Percentiles rank a stretch among this genome's conserved stretches.
Evolutionary conservation across 2,329 filamentous ascomycete genomes (phyloP).

Genomic region (Phoma sp.): DNA sequence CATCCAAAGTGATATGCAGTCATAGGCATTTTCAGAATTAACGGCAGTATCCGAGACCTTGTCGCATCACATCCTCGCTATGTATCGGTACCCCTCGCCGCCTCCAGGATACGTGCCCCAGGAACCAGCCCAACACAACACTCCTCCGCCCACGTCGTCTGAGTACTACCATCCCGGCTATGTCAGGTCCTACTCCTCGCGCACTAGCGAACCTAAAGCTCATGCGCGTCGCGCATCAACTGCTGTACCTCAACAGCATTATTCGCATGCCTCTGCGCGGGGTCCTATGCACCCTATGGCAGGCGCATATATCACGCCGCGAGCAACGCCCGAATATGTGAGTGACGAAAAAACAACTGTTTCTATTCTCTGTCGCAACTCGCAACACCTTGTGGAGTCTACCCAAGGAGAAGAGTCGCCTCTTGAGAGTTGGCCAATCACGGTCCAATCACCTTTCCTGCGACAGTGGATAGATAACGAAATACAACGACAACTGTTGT

Average conservation of each 20-base stretch:
- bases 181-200: conserved; percentile 54
- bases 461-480: conserved; percentile 57
- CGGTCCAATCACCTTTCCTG: conserved; percentile 63
- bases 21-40: too few relatives aligned
- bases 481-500: conserved; percentile 53
- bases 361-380: conserved; percentile 53
- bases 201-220: conserved; percentile 53
- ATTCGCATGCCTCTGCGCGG: conserved; percentile 47
- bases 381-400: conserved; percentile 50
- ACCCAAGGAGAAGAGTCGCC: conserved; percentile 55
- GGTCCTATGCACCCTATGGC: conserved; percentile 51
- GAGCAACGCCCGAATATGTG: conserved; percentile 68
- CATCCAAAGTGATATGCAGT: too few relatives aligned
- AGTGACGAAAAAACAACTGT: conserved; percentile 61
- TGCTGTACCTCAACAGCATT: conserved; percentile 52
- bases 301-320: conserved; percentile 56
- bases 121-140: conserved; percentile 43
- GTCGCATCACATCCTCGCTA: conserved; percentile 17
- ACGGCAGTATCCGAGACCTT: too few relatives aligned
- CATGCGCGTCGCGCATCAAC: conserved; percentile 64
- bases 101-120: conserved; percentile 47
- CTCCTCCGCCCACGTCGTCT: conserved; percentile 54
- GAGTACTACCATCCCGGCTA: conserved; percentile 63
- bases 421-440: conserved; percentile 59
- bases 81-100: conserved; percentile 43